Conservation (phyloP, 1,139 yeast genomes). For the Zygosaccharomyces sapae region DNA sequence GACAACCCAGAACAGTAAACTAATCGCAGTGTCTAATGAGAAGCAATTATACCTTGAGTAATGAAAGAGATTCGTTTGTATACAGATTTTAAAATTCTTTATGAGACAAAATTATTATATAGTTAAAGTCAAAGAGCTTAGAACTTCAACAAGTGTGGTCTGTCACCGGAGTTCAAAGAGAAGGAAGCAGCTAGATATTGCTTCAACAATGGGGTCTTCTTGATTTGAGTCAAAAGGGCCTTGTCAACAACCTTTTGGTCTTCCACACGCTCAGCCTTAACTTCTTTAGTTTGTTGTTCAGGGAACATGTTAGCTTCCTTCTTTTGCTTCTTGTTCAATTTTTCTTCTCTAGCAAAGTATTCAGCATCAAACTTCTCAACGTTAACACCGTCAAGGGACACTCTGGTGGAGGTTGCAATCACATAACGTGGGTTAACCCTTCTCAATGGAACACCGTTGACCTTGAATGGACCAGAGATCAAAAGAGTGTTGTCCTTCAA, state of each 20-base stretch:
- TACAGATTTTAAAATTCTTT: constrained; percentile 11
- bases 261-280: constrained; percentile 92
- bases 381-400: constrained; percentile 74
- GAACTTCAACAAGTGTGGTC: constrained; percentile 97
- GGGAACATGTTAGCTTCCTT: constrained; percentile 97
- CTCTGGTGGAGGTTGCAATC: constrained; percentile 96
- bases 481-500: constrained; percentile 98
- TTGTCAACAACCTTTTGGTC: constrained; percentile 98
- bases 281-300: constrained; percentile 68
- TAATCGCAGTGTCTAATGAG: constrained; percentile 1
- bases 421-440: constrained; percentile 99
- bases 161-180: constrained; percentile 98
- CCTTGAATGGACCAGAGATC: constrained; percentile 99
- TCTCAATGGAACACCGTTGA: constrained; percentile 99
- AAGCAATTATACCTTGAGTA: constrained; percentile 7
- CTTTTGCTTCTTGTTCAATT: constrained; percentile 69
- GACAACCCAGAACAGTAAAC: background rate
- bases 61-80: constrained; percentile 16
- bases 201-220: constrained; percentile 96
- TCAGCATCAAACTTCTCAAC: constrained; percentile 90
- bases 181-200: constrained; percentile 96
- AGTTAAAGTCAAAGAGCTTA: constrained; percentile 40
- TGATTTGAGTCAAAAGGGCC: constrained; percentile 88
- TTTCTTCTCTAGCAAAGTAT: constrained; percentile 91
- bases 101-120: constrained; percentile 10